Conservation (phyloP, 495 filamentous ascomycete genomes). For the Penicillium desertorum region DNA sequence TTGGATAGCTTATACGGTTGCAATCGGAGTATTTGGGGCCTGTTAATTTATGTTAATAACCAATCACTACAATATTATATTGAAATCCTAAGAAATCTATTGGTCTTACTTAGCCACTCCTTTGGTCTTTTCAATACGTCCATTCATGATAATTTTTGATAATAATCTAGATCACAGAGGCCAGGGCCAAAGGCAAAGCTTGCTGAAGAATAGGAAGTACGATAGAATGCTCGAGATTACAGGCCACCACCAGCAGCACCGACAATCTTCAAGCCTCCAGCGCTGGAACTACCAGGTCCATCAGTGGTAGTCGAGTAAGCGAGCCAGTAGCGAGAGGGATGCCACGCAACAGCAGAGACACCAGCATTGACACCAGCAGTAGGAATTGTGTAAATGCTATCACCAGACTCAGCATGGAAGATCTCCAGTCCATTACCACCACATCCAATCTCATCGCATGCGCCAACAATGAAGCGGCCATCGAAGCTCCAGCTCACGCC, state of each 20-base stretch:
- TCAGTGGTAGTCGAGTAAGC: constrained; percentile 84
- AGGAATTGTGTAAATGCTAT: constrained; percentile 76
- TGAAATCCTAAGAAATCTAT: not conserved
- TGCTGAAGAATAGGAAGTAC: not conserved
- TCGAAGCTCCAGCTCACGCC: constrained; percentile 91
- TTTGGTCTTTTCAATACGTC: constrained; percentile 2
- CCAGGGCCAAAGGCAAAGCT: not conserved
- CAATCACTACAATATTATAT: not conserved
- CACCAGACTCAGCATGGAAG: constrained; percentile 84
- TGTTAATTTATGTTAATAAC: not conserved
- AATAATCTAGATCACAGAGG: not conserved
- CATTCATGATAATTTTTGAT: constrained; percentile 9
- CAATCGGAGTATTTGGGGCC: not conserved
- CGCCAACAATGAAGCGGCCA: constrained; percentile 81
- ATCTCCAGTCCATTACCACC: constrained; percentile 60
- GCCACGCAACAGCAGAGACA: constrained; percentile 76
- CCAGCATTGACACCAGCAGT: constrained; percentile 52
- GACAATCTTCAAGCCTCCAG: constrained; percentile 78
- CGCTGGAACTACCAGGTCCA: constrained; percentile 67
- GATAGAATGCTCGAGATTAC: constrained; percentile 6
- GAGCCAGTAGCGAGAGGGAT: constrained; percentile 83
- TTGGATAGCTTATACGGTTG: not conserved
- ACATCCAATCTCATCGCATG: constrained; percentile 68
- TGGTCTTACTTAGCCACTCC: not conserved
- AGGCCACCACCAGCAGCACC: constrained; percentile 54